phyloP scores from a whole-genome alignment of 768 basidiomycete species.

The Xerocomellus dryophilus region DNA sequence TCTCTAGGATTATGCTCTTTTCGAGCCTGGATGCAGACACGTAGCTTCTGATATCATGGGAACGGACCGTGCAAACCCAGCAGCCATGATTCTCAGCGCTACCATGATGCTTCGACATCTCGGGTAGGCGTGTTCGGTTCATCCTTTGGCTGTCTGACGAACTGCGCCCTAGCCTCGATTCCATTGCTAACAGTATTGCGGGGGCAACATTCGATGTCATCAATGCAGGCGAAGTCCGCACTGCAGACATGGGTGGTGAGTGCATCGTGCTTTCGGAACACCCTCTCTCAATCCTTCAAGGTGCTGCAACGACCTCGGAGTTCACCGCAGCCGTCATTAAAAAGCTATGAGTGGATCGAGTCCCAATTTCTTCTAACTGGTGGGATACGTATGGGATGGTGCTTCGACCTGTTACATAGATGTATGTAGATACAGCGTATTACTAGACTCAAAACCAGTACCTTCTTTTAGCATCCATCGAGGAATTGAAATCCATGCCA shows the following conservation, averaged over 20 bases:
- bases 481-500: background rate
- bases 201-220: constrained; percentile 91
- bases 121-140: constrained; percentile 51
- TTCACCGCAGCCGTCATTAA: constrained; percentile 92
- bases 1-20: constrained; percentile 87
- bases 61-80: constrained; percentile 92
- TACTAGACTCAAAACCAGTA: constrained; percentile 11
- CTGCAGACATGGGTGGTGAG: constrained; percentile 93
- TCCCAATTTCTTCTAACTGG: background rate
- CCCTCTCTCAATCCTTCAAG: constrained; percentile 36
- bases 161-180: constrained; percentile 62
- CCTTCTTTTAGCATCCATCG: constrained; percentile 14
- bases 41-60: constrained; percentile 96
- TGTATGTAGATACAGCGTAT: constrained; percentile 22
- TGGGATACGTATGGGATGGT: background rate
- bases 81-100: constrained; percentile 94
- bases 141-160: constrained; percentile 17
- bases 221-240: constrained; percentile 81
- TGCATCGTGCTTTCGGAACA: constrained; percentile 10
- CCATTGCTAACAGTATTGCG: constrained; percentile 91
- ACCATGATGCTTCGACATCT: constrained; percentile 98
- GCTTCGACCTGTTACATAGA: constrained; percentile 23
- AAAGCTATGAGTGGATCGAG: constrained; percentile 46
- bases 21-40: constrained; percentile 97
- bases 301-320: constrained; percentile 88